phyloP scores from a whole-genome alignment of 306 rosid genomes.

The Delonix regia region DNA sequence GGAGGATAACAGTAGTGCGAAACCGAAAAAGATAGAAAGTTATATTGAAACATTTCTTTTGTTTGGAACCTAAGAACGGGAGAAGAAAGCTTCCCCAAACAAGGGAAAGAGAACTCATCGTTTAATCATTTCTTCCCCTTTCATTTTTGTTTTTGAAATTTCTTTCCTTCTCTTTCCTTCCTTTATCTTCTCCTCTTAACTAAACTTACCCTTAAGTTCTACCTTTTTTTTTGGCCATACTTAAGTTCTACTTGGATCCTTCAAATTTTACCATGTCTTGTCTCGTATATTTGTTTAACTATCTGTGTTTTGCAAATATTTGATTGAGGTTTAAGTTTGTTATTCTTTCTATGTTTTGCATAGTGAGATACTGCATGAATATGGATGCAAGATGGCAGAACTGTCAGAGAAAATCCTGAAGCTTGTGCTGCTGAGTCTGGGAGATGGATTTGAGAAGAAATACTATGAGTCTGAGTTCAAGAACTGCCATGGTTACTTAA shows the following conservation, averaged over 20 bases:
- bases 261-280: neutral
- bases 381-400: constrained; percentile 85
- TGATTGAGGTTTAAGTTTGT: constrained; percentile 3
- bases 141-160: neutral
- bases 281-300: neutral
- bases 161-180: neutral
- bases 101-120: too few species aligned
- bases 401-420: constrained; percentile 63
- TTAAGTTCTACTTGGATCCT: neutral
- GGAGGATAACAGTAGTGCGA: too few species aligned
- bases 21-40: too few species aligned
- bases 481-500: constrained; percentile 81
- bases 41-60: too few species aligned
- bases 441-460: constrained; percentile 59
- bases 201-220: neutral
- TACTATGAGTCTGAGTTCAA: constrained; percentile 65
- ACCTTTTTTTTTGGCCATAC: too few species aligned
- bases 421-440: constrained; percentile 65
- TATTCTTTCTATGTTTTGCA: constrained; percentile 19
- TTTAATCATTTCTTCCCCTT: too few species aligned
- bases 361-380: constrained; percentile 80
- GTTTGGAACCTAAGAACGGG: too few species aligned
- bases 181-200: too few species aligned
- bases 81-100: too few species aligned
- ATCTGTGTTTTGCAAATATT: neutral